Base-by-base conservation (phyloP, 768 basidiomycete genomes). In the Lyophyllum shimeji region DNA sequence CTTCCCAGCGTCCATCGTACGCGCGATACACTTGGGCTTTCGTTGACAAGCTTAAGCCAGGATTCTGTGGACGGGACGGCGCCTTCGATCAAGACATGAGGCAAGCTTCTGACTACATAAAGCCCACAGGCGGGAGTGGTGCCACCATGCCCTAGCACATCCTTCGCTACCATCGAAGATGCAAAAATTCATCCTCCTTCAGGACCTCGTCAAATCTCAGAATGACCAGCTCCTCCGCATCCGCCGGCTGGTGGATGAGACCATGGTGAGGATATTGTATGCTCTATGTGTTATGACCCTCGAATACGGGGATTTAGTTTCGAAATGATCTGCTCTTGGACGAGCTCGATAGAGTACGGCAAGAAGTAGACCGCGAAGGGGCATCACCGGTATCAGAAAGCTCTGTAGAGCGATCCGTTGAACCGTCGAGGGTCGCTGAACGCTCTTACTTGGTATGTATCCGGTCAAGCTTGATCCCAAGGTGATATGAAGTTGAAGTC, bases 171-270 rank as follows among this genome's bases (percentile, higher is more conserved):
- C 40, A 42, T 18, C n/a, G 4, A 9, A 42, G n/a, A 52, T 52
- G 50, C 40, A 52, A 43, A 42, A 43, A 8, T 29, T 44, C 15
- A 18, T 25, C 40, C 18, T 42, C n/a, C 40, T 52, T 25, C 50
- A 52, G n/a, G 50, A 52, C 18, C 50, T 52, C 27, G 50, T 43
- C 39, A 52, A 21, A 27, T 43, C 51, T 7, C 51, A 52, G 33
- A 46, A 43, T 31, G 51, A 52, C 34, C 18, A 52, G 29, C 51
- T 52, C 6, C 40, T 52, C 20, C 11, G 45, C 18, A 52, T 52
- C 27, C 40, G 51, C 17, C 42, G 44, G n/a, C 42, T 44, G 3
- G 3, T 52, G 18, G 51, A 52, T 27, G 29, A 52, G 51, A 52
- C 42, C 3, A 44, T 52, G 42, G 51, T 52, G 8, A 31, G 51